phyloP scores from a whole-genome alignment of 2,329 filamentous ascomycete species.

The Exophiala lecanii-corni region DNA sequence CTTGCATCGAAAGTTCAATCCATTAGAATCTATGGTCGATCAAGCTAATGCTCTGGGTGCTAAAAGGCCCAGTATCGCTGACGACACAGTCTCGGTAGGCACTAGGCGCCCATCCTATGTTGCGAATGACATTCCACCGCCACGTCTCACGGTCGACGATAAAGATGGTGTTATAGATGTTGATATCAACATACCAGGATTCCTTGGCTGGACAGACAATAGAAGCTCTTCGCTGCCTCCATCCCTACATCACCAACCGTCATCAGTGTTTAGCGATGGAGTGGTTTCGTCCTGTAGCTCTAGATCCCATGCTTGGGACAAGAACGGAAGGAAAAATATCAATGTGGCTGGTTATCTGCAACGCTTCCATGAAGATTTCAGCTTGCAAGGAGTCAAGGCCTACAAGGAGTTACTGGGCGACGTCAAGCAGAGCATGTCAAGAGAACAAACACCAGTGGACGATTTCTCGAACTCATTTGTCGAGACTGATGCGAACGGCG shows the following conservation, averaged over 20 bases:
- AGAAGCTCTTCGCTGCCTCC: conserved; percentile 13
- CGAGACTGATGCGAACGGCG: conserved; percentile 3
- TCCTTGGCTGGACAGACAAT: conserved; percentile 36
- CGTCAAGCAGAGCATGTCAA: conserved; percentile 53
- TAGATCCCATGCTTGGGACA: conserved; percentile 32
- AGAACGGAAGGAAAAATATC: conserved; percentile 29
- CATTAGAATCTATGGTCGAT: conserved; percentile 41
- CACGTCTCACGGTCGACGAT: conserved; percentile 30
- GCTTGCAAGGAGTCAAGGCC: conserved; percentile 54
- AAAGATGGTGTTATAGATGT: conserved; percentile 59
- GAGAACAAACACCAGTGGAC: conserved; percentile 36
- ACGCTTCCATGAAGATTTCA: conserved; percentile 55
- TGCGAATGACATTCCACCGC: conserved; percentile 13
- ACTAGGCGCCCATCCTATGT: conserved; percentile 5
- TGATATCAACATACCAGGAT: conserved; percentile 52
- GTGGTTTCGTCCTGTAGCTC: conserved; percentile 41
- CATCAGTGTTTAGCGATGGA: conserved; percentile 49
- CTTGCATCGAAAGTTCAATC: conserved; percentile 5
- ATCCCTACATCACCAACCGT: conserved; percentile 12
- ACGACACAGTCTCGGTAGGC: neutral
- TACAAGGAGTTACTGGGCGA: conserved; percentile 50
- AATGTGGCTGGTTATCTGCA: conserved; percentile 57
- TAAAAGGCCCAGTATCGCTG: neutral
- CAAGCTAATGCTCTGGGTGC: conserved; percentile 20
- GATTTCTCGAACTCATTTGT: neutral